A percentile compares a stretch with the other conserved stretches of the same genome.
phyloP scores from a whole-genome alignment of 345 rosid genomes.

The Pugionium dolabratum region DNA sequence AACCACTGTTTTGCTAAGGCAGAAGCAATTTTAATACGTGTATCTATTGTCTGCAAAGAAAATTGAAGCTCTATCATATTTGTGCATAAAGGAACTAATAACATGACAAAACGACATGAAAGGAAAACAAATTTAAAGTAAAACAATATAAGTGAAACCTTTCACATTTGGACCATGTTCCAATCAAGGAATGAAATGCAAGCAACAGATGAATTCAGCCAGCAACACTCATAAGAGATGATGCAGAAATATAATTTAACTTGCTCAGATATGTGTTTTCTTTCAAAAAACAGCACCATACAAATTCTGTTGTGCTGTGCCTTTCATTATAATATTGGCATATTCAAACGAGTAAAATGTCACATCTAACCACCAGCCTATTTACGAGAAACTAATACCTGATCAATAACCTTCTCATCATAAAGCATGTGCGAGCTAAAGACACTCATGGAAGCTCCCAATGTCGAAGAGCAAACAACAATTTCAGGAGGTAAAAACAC shows the following conservation, averaged over 20 bases:
- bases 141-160: constrained; percentile 6
- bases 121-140: not conserved
- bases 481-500: constrained; percentile 86
- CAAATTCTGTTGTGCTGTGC: not conserved
- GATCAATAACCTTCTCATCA: constrained; percentile 90
- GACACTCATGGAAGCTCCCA: constrained; percentile 84
- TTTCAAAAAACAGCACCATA: not conserved
- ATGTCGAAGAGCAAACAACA: constrained; percentile 63
- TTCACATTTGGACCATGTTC: constrained; percentile 23
- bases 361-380: constrained; percentile 8
- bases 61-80: constrained; percentile 38
- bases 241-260: constrained; percentile 1
- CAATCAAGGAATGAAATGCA: constrained; percentile 1
- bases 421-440: constrained; percentile 80
- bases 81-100: constrained; percentile 18
- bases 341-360: not conserved
- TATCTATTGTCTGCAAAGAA: constrained; percentile 72
- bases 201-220: constrained; percentile 19
- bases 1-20: constrained; percentile 99
- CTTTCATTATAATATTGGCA: constrained; percentile 20
- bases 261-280: constrained; percentile 9
- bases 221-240: constrained; percentile 6
- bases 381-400: constrained; percentile 50
- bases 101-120: constrained; percentile 22
- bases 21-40: constrained; percentile 84